Base-by-base conservation (phyloP, 352 stramenopile genomes). In the Phytophthora agathidicida region DNA sequence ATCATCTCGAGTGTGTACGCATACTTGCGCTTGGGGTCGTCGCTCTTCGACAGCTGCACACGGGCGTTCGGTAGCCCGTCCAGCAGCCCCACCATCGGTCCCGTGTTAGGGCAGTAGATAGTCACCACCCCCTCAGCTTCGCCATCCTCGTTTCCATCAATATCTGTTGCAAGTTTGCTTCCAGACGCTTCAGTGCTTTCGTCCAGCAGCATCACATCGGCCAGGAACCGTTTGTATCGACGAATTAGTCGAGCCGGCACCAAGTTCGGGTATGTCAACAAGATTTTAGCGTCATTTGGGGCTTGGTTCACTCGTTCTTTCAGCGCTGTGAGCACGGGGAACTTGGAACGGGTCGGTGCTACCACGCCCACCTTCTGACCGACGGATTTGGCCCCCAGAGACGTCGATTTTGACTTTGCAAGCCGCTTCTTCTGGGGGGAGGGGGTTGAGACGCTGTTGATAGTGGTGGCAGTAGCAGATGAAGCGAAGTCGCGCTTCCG, bases 1-100 rank as follows among this genome's bases (percentile, higher is more conserved):
- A 94, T 86, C 77, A 92, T 91, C 64, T 94, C 86, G 37, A 94
- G 72, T 24, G 86, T 94, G 60, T 94, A 89, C 10, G 68, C 64
- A 56, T 94, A 94, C 52, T 94, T 94, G 45, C 86, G 82, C 64
- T 93, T 94, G 5, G 71, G 57, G 44, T 91, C 74, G 49, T 77
- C 55, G 56, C 78, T 92, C 49, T 88, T 88, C 24, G 86, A 94
- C 22, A 94, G 49, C 66, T 90, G 86, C 49, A 94, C 83, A 16
- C 70, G 73, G 26, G 78, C 75, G 24, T 82, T 74, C 9, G 80
- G 77, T 33, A 71, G 16, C 38, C 75, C 58, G 42, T 94, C 80
- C n/a, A 94, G 57, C 10, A 94, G 67, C 0, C 83, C 80, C 1
- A 93, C 51, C 86, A 94, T 94, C 3, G 86, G 86, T 1, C 86